Evolutionary conservation across 2,329 filamentous ascomycete genomes (phyloP), one percentile per base, ranked within the genome.

Genomic region (Microsporum ferrugineum): DNA sequence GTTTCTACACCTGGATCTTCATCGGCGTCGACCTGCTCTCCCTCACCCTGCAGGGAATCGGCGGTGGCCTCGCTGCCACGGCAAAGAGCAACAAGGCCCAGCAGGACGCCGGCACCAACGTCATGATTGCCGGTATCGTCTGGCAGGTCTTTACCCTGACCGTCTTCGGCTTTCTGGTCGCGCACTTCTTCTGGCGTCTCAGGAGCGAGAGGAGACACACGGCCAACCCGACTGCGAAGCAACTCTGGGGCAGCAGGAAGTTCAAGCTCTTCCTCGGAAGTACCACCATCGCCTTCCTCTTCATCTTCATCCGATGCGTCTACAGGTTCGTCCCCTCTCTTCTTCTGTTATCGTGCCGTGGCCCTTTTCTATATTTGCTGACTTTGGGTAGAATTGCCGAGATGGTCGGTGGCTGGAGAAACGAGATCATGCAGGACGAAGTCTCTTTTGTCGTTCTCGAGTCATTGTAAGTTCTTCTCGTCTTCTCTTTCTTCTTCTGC

Each of bases 1-100:
- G 72, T 3, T 73, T 77, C 58, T 84, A 84, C 69, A 83, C 82
- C 8, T 79, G 79, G 69, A 78, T 84, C 63, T 86, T 86, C 71
- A 80, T 85, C 65, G 68, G 73, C 17, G 82, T 79, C 66, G 83
- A 86, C 64, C 64, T 85, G 49, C 65, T 82, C 59, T 81, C 79
- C n/a, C 77, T 86, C 23, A 64, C 82, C 10, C 71, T 85, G 2
- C 83, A 86, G 69, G 82, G 80, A 3, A 76, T 76, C 5, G 82
- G 82, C 8, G 83, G 83, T 62, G 82, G 78, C 58, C 73, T 84
- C 45, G 81, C 84, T 0, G 81, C 83, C 0, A 77, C 78, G 0
- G 79, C 79, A 0, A 69, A 70, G 6, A 62, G 64, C 3, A 64
- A 76, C 29, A 57, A 63, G 31, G 68, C 70, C 1, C 67, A 78